Base-by-base conservation (phyloP, 2,329 filamentous ascomycete species). In the Diaporthe sp. region DNA sequence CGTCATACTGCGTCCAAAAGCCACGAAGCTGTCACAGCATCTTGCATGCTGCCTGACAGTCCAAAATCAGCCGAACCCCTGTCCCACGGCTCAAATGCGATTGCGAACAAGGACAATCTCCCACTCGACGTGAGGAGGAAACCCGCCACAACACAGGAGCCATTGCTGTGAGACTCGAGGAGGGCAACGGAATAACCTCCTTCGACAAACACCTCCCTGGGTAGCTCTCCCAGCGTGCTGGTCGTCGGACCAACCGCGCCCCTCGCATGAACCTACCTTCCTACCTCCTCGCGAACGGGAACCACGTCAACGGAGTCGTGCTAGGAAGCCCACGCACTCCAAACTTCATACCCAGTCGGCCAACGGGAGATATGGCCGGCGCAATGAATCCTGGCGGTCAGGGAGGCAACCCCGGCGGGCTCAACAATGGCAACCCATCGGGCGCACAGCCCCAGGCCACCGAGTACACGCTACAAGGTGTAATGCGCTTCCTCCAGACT, bases 401-500 rank as follows among this genome's bases (percentile, higher is more conserved):
- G 65, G 73, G 75, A 51, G 75, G 75, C 31, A 71, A 31, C 51
- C 61, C 75, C 34, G 75, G 75, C 46, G 75, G 75, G 44, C 42
- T 75, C 13, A 75, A 76, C n/a, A 75, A 73, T 67, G 70, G 58
- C 53, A 75, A 76, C 42, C 60, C 62, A 5, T 61, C 37, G 84
- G 79, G 80, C 84, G 76, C 88, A 82, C 86, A 90, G 79, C 90
- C 89, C 57, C 88, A 88, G 80, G 89, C 89, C 77, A 92, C 90
- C 77, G 90, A 92, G 79, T 92, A 92, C 79, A 92, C 90, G 9
- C 84, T 92, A 51, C 90, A 92, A 84, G 90, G 97, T 82, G 97
- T 99, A 51, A 99, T 99, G 97, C 96, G 97, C 85, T 99, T 99
- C 84, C 92, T 99, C 53, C 97, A 99, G 87, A 97, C 97, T 65